Evolutionary conservation across 2,329 filamentous ascomycete genomes (phyloP).

Genomic region (Alternaria sp.): DNA sequence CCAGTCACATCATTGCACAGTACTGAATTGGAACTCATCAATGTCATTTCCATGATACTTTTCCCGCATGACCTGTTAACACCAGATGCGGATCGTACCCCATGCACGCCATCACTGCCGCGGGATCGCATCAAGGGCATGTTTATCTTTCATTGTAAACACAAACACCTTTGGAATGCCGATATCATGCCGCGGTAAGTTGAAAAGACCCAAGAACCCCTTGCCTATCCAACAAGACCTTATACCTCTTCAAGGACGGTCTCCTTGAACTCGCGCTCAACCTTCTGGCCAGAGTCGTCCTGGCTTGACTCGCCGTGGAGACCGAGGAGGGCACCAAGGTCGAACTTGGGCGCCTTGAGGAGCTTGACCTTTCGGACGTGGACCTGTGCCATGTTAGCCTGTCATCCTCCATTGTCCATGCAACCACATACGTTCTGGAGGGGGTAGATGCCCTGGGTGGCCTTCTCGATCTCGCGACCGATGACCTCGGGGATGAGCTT

Average conservation of each 20-base stretch:
- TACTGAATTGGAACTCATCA: constrained; percentile 33
- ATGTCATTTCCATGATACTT: constrained; percentile 48
- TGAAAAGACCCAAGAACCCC: constrained; percentile 49
- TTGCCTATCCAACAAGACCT: constrained; percentile 53
- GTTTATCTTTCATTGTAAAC: constrained; percentile 50
- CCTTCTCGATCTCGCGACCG: constrained; percentile 99
- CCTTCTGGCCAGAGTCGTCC: constrained; percentile 96
- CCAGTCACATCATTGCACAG: not conserved
- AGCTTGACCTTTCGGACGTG: constrained; percentile 99
- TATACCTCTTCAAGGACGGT: constrained; percentile 92
- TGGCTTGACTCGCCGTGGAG: constrained; percentile 97
- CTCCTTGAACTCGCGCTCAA: constrained; percentile 99
- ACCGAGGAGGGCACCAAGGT: constrained; percentile 92
- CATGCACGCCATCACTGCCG: constrained; percentile 47
- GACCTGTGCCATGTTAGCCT: constrained; percentile 66
- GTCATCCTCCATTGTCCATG: not conserved
- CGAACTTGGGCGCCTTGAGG: constrained; percentile 98
- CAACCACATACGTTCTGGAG: constrained; percentile 83
- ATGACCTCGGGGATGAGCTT: constrained; percentile 99
- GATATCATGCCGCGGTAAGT: constrained; percentile 50
- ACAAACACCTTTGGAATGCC: constrained; percentile 53
- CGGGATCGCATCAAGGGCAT: constrained; percentile 43
- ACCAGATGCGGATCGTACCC: constrained; percentile 42
- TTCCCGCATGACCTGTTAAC: constrained; percentile 43
- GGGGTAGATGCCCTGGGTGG: constrained; percentile 98